Evolutionary conservation across 2,329 filamentous ascomycete genomes (phyloP), one percentile per base, ranked within the genome.

Genomic region (Ophiobolus disseminans): DNA sequence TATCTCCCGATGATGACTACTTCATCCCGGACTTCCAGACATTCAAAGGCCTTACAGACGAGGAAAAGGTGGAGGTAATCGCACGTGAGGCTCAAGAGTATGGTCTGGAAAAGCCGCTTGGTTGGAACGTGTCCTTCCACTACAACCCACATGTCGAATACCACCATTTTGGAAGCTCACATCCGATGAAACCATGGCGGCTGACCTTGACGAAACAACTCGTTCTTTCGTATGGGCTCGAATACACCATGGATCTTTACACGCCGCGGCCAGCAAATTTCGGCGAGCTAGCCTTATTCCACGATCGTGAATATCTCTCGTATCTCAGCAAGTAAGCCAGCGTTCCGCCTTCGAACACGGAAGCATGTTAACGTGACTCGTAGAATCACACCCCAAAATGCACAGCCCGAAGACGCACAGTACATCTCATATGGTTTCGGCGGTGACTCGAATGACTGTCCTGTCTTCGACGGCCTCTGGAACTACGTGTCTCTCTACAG

Each of bases 111-210:
- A 83, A 86, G 26, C 92, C 93, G 1, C 87, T 88, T 68, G 92
- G 91, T 60, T 92, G 95, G 76, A 91, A 83, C 23, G 93, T 99
- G 37, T 97, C 93, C 8, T 97, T 92, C 75, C 94, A 99, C 73
- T 91, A 91, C 76, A 97, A 97, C 66, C 90, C 92, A 1, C 86
- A 90, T 51, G 95, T 97, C 71, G 94, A 99, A 76, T 89, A 89
- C 69, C 93, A 97, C 75, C 94, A 99, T 74, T 99, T 99, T 73
- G 94, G 94, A 58, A 88, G 90, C 76, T 92, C 90, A 8, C 94
- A 99, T 78, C 94, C 94, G 16, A 99, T 99, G 94, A 99, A 99
- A 74, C 94, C 94, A 50, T 97, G 94, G 93, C 90, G 94, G 26
- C 79, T 99, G 57, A 97, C 92, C 13, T 82, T 99, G 45, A 95